Percentiles rank a stretch among this genome's conserved stretches.
Conservation (phyloP, 2,329 filamentous ascomycete genomes). For the Nemania sp. region DNA sequence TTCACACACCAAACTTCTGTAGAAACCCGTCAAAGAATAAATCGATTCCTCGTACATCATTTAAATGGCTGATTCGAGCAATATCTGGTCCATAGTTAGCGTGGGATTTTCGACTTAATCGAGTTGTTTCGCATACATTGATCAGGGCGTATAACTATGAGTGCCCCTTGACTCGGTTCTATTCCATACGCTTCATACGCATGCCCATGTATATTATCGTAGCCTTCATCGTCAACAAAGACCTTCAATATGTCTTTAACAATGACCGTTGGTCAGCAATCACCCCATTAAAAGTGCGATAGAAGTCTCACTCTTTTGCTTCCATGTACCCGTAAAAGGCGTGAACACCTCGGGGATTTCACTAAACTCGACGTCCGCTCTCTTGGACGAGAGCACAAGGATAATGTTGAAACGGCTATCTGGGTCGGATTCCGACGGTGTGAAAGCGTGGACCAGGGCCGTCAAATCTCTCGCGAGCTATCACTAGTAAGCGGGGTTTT, state of each 20-base stretch:
- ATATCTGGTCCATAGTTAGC: conserved; percentile 44
- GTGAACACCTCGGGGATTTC: conserved; percentile 68
- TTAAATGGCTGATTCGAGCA: conserved; percentile 43
- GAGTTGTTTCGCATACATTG: conserved; percentile 61
- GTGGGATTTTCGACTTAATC: background rate
- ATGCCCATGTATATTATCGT: conserved; percentile 66
- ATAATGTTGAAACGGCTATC: conserved; percentile 70
- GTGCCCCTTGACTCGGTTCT: conserved; percentile 56
- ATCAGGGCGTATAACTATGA: conserved; percentile 70
- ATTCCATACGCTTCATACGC: conserved; percentile 69
- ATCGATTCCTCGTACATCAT: conserved; percentile 33
- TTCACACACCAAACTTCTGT: conserved; percentile 7
- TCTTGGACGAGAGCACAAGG: conserved; percentile 63
- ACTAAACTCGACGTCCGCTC: conserved; percentile 61
- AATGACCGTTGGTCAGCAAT: background rate
- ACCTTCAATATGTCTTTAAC: conserved; percentile 68
- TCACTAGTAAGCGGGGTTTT: conserved; percentile 20
- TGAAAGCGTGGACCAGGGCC: conserved; percentile 55
- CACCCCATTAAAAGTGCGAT: background rate
- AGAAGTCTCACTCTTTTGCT: conserved; percentile 61
- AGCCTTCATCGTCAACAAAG: conserved; percentile 67
- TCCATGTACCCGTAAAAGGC: conserved; percentile 66
- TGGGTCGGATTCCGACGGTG: conserved; percentile 55
- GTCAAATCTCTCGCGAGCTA: conserved; percentile 44
- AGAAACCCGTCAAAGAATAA: conserved; percentile 46